Conservation (phyloP, 1,284 basidiomycete genomes). For the Coniferiporia weirii region DNA sequence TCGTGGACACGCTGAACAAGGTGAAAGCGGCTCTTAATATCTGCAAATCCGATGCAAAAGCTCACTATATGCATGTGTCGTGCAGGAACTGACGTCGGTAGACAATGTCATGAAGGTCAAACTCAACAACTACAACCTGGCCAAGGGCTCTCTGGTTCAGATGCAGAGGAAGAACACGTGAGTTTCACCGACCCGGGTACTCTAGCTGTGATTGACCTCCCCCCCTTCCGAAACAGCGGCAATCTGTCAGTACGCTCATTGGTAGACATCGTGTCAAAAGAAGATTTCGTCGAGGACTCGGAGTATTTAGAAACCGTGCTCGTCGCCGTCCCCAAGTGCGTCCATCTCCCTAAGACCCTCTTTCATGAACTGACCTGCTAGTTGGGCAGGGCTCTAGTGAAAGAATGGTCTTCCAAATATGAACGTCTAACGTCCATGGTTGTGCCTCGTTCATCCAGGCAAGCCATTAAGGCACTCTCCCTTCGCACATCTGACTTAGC, state of each 20-base stretch:
- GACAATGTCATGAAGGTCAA: conserved; percentile 89
- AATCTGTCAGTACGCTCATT: conserved; percentile 90
- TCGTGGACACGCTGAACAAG: conserved; percentile 79
- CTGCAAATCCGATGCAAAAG: background rate
- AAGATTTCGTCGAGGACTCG: conserved; percentile 81
- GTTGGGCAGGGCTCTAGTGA: conserved; percentile 54
- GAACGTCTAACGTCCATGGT: conserved; percentile 88
- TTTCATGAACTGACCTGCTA: conserved; percentile 11
- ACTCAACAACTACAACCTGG: conserved; percentile 87
- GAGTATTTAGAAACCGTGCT: conserved; percentile 93
- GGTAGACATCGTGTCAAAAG: conserved; percentile 79
- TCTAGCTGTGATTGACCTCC: conserved; percentile 8
- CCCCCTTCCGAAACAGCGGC: conserved; percentile 50
- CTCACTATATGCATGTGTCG: conserved; percentile 3
- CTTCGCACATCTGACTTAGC: conserved; percentile 15
- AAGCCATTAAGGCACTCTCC: conserved; percentile 27
- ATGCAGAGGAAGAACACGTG: conserved; percentile 94
- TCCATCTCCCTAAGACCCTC: conserved; percentile 9
- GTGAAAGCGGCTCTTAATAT: conserved; percentile 37
- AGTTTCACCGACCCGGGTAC: conserved; percentile 27
- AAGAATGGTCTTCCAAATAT: conserved; percentile 89
- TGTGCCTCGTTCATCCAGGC: conserved; percentile 92
- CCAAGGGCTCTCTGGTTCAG: conserved; percentile 90
- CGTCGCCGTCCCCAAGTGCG: conserved; percentile 92
- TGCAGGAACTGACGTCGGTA: conserved; percentile 83